Evolutionary conservation across 441 rosid genomes (phyloP).

Genomic region (Isatis lusitanica): DNA sequence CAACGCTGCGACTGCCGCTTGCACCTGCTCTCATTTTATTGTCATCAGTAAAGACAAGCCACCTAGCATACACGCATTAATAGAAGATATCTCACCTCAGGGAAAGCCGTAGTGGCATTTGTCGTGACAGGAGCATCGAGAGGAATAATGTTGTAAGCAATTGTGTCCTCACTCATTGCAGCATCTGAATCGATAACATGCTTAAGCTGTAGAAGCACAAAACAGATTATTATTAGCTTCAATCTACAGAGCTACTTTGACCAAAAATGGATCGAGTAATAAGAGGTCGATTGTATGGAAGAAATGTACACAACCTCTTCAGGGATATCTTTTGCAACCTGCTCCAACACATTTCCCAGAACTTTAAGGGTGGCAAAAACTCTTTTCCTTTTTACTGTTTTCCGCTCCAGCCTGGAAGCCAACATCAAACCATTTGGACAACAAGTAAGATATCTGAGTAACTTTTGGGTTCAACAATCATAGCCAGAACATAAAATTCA

Average conservation of each 20-base stretch:
- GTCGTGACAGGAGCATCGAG: constrained; percentile 74
- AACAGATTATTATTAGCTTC: neutral
- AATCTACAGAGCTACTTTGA: constrained; percentile 1
- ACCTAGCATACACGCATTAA: constrained; percentile 21
- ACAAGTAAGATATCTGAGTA: constrained; percentile 16
- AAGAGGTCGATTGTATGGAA: constrained; percentile 1
- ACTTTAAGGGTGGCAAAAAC: constrained; percentile 87
- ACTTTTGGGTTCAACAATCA: neutral
- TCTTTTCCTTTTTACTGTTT: constrained; percentile 78
- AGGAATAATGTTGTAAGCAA: constrained; percentile 91
- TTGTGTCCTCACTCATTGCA: constrained; percentile 87
- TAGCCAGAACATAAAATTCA: neutral
- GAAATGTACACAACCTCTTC: constrained; percentile 67
- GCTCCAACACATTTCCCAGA: constrained; percentile 79
- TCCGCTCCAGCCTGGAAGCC: constrained; percentile 75
- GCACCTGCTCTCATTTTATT: constrained; percentile 55
- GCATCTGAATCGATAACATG: constrained; percentile 87
- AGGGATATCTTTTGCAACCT: constrained; percentile 80
- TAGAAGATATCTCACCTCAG: constrained; percentile 60
- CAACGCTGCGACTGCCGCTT: constrained; percentile 75
- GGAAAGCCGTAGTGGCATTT: constrained; percentile 64
- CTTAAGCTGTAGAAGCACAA: constrained; percentile 59
- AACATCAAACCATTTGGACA: constrained; percentile 9
- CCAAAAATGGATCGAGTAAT: neutral
- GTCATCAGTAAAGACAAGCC: constrained; percentile 30